Evolutionary conservation across 73 alveolate species (phyloP), one percentile per base, ranked within the genome.

Genomic region (Durusdinium trenchii): DNA sequence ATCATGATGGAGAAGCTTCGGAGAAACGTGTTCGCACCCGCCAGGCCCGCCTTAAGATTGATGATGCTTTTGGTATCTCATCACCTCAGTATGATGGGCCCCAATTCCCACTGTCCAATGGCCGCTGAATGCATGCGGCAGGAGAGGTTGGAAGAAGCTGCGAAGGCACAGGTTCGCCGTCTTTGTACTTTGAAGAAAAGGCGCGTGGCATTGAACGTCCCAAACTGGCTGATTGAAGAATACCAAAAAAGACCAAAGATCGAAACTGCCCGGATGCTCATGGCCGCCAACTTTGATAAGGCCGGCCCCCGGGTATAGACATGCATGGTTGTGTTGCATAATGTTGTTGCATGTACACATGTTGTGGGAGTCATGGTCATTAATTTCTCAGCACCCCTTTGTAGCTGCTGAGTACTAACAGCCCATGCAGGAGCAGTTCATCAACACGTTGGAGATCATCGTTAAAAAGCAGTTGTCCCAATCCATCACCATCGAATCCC

Each of bases 241-340:
- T 76, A 18, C 60, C 35, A 20, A 36, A 42, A 40, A 18, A 51
- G 86, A 20, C 54, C 61, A n/a, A 40, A 76, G 57, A 23, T 3
- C 45, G 86, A 76, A 10, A 43, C 45, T 10, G 86, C 86, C 30
- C 16, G 16, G 36, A 4, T 76, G 40, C 60, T 76, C 42, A 43
- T 76, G 86, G 28, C 16, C 36, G 40, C 60, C 86, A 76, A 76
- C 28, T 76, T 76, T 38, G 86, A 76, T 57, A 76, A 76, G 86
- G 86, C 86, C 54, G 26, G 84, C 51, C 42, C 73, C 73, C 18
- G 36, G 36, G 30, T 60, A 35, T 60, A 60, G 18, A 26, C 18
- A 60, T 60, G 18, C 73, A 35, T 23, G 30, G 18, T 60, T 26
- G 30, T 23, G 30, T 35, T 60, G 30, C 30, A 60, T 23, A 60